phyloP scores from a whole-genome alignment of 495 filamentous ascomycete genomes.

The Penicillium robsamsonii region DNA sequence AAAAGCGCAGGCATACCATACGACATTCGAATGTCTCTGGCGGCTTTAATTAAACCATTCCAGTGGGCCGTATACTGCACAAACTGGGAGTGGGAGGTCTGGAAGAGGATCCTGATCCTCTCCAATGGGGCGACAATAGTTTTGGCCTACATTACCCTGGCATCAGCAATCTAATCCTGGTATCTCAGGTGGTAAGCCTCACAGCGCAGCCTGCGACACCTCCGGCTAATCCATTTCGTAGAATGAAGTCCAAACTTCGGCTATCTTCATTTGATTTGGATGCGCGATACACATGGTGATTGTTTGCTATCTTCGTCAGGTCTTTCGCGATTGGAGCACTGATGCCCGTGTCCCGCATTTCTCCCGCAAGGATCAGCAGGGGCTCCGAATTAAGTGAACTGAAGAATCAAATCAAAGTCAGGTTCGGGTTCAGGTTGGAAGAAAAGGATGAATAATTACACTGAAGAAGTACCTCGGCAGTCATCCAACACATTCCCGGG shows the following conservation, averaged over 20 bases:
- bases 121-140: slow-evolving; percentile 90
- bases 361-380: background rate
- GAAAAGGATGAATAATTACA: too few relatives aligned
- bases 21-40: background rate
- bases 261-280: background rate
- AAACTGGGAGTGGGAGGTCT: slow-evolving; percentile 86
- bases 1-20: slow-evolving; percentile 52
- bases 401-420: background rate
- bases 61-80: slow-evolving; percentile 82
- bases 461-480: too few relatives aligned
- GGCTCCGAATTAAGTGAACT: background rate
- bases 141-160: slow-evolving; percentile 63
- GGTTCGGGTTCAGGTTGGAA: background rate
- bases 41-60: slow-evolving; percentile 54
- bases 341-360: background rate
- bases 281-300: background rate
- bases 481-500: background rate
- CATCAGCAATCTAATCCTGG: background rate
- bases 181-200: slow-evolving; percentile 25
- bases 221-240: slow-evolving; percentile 75
- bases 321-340: background rate
- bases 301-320: background rate
- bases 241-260: background rate
- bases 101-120: slow-evolving; percentile 94
- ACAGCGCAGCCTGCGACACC: slow-evolving; percentile 82